phyloP scores from a whole-genome alignment of 1,139 yeast genomes.

The Diutina neorugosa region DNA sequence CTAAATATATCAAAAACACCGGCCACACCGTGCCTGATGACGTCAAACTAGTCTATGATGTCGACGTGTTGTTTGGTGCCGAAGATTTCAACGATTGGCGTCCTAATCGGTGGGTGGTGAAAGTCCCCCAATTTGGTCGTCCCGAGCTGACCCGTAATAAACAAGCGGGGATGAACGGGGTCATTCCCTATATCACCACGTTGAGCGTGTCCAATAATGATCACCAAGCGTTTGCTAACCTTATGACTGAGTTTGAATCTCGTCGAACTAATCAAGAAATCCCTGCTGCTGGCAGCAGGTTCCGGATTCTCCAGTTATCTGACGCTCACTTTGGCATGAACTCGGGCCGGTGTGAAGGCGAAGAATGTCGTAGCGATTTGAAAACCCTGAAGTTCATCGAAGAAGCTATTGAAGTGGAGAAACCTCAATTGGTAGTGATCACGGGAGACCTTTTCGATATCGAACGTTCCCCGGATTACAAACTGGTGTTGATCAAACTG shows the following conservation, averaged over 20 bases:
- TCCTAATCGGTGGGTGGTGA: neutral
- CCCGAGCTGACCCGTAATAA: constrained; percentile 12
- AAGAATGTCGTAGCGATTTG: constrained; percentile 55
- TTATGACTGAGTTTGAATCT: neutral
- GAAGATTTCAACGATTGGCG: constrained; percentile 9
- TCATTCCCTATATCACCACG: constrained; percentile 18
- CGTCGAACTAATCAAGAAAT: constrained; percentile 26
- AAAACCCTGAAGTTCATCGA: constrained; percentile 54
- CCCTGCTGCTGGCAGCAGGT: constrained; percentile 56
- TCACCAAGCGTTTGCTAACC: neutral
- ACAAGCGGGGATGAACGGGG: constrained; percentile 20
- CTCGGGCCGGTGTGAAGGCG: constrained; percentile 50
- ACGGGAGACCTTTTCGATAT: constrained; percentile 86
- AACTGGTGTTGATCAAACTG: constrained; percentile 66
- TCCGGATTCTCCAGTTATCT: constrained; percentile 74
- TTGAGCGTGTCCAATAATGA: constrained; percentile 14
- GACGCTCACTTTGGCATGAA: constrained; percentile 81
- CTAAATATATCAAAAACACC: neutral
- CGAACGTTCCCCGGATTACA: constrained; percentile 59
- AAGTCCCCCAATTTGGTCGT: neutral
- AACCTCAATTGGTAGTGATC: constrained; percentile 70
- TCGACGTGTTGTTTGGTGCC: constrained; percentile 18
- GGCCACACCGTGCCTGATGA: neutral
- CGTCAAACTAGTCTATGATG: constrained; percentile 11
- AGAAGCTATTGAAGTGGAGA: constrained; percentile 52